Evolutionary conservation across 768 basidiomycete species (phyloP), one percentile per base, ranked within the genome.

Genomic region (Cystobasidium ongulense): DNA sequence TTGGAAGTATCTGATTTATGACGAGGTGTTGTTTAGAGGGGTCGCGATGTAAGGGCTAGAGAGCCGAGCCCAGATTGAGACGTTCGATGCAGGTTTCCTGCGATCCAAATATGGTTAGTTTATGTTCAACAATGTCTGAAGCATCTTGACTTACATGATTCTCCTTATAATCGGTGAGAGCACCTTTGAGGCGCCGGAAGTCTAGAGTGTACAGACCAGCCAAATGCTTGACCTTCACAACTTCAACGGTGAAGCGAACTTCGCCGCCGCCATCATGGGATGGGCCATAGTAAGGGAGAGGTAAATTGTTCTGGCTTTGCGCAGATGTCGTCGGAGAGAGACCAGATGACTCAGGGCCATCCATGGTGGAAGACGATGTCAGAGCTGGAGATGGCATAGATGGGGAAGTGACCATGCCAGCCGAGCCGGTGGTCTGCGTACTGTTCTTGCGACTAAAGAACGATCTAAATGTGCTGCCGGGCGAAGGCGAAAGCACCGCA

Each of bases 181-280:
- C 90, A 33, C 96, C 96, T 81, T 95, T 93, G 79, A 97, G 80
- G 76, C 96, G 83, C 78, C 94, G 87, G 80, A 97, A 89, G 82
- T 97, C 94, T 78, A 98, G 84, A 81, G 89, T 89, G 81, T 89
- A 94, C 54, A 93, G 90, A 80, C 91, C 91, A 77, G 88, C 90
- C 78, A 98, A 84, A 75, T 92, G 87, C 81, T 91, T 89, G 78
- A 99, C 84, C 78, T 90, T 84, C 59, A 95, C 97, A 75, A 99
- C 82, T 83, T 99, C 96, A 75, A 97, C 89, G 15, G 88, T 91
- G 84, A 98, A 98, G 77, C 91, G 87, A 77, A 99, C 92, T 87
- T 98, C 96, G 78, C 95, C 95, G 35, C 92, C 92, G 23, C 87
- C 86, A 79, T 98, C 96, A 77, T 90, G 86, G n/a, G 68, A 53